Conservation (phyloP, 78 protist genomes). For the Capsaspora owczarzaki region DNA sequence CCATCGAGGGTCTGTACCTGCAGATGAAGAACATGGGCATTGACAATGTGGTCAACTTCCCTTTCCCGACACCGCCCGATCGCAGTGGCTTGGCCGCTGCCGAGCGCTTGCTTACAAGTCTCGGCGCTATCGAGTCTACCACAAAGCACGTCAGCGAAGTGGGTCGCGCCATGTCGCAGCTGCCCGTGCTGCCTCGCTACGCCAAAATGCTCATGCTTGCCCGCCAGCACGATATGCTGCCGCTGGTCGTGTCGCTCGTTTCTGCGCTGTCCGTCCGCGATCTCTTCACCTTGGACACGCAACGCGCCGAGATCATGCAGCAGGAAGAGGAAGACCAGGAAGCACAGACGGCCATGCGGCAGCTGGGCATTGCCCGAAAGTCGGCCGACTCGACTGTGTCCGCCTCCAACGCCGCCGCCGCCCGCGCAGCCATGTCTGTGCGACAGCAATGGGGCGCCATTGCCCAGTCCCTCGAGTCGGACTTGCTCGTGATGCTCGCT, state of each 20-base stretch:
- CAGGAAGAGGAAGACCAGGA: constrained; percentile 11
- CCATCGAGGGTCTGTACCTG: constrained; percentile 52
- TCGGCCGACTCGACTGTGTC: not conserved
- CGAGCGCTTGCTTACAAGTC: not conserved
- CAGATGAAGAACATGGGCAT: constrained; percentile 86
- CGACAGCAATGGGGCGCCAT: not conserved
- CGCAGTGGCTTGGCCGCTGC: not conserved
- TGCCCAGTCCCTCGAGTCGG: not conserved
- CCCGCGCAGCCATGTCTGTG: not conserved
- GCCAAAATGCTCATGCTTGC: constrained; percentile 59
- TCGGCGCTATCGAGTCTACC: constrained; percentile 61
- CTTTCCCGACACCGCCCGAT: constrained; percentile 82
- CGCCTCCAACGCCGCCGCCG: not conserved
- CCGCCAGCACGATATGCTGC: not conserved
- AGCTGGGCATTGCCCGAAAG: no score
- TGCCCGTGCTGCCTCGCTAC: constrained; percentile 76
- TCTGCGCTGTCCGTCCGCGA: constrained; percentile 67
- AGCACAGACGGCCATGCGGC: not conserved
- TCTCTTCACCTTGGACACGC: constrained; percentile 19
- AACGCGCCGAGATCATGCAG: not conserved
- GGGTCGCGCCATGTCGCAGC: constrained; percentile 47
- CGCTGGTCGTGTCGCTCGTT: constrained; percentile 51
- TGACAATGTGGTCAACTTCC: constrained; percentile 64
- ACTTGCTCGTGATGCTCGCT: constrained; percentile 4
- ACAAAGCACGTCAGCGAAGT: constrained; percentile 29